Evolutionary conservation across 1,284 basidiomycete species (phyloP).

Genomic region (Cutaneotrichosporon dermatis): DNA sequence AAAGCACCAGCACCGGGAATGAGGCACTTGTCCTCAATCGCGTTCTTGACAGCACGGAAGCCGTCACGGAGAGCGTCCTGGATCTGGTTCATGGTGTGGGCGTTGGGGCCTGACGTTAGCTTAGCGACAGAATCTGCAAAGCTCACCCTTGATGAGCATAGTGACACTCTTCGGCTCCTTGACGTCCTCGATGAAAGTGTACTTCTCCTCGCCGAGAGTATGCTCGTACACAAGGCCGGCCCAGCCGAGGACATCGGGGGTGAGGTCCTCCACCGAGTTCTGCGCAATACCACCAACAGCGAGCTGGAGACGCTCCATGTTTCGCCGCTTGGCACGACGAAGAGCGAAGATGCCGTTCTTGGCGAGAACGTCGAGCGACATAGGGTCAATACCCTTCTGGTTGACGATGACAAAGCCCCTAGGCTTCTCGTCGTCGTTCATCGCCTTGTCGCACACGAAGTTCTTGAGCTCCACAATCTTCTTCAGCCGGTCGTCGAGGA

Average conservation of each 20-base stretch:
- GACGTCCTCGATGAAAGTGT: constrained; percentile 96
- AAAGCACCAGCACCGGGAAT: constrained; percentile 97
- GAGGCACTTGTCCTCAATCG: constrained; percentile 81
- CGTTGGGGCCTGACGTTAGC: constrained; percentile 65
- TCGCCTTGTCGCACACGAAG: constrained; percentile 85
- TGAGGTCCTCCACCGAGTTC: constrained; percentile 96
- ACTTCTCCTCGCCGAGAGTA: constrained; percentile 98
- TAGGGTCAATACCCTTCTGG: constrained; percentile 98
- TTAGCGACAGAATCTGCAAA: not conserved
- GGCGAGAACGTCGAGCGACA: constrained; percentile 91
- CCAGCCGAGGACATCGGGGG: constrained; percentile 87
- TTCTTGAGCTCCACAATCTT: constrained; percentile 98
- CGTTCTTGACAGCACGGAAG: constrained; percentile 93
- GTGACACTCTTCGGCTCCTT: constrained; percentile 96
- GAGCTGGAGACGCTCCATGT: constrained; percentile 93
- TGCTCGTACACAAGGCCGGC: constrained; percentile 99
- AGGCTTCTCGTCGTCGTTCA: constrained; percentile 59
- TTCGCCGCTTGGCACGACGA: constrained; percentile 90
- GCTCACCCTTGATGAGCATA: constrained; percentile 82
- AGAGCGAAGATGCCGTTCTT: constrained; percentile 96
- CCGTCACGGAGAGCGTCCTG: constrained; percentile 97
- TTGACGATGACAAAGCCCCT: constrained; percentile 96
- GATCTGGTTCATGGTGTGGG: constrained; percentile 93
- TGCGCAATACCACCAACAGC: constrained; percentile 93
- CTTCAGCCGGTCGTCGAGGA: constrained; percentile 89